Percentiles rank a stretch among this genome's conserved stretches.
These are phyloP conservation scores for Vinca minor DNA, from an alignment of 257 asterid species.

Conservation along the genomic window DNA sequence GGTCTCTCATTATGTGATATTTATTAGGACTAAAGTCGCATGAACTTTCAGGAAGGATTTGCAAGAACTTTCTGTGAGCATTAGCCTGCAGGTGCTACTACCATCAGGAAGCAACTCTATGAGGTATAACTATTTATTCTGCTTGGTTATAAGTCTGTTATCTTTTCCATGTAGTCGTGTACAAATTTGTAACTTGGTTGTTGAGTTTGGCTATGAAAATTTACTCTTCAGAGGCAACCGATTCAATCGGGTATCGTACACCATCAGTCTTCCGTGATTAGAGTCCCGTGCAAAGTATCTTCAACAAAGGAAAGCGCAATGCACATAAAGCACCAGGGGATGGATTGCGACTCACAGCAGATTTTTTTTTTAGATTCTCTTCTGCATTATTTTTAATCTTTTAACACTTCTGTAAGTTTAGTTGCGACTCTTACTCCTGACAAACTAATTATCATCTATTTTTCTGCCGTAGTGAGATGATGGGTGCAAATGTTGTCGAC, in stretches of 20 bases:
- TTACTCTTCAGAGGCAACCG: not conserved
- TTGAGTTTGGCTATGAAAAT: not conserved
- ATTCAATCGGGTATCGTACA: not conserved
- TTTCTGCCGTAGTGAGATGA: slow-evolving; percentile 60
- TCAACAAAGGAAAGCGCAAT: slow-evolving; percentile 86
- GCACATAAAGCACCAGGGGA: slow-evolving; percentile 70
- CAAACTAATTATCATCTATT: slow-evolving; percentile 10
- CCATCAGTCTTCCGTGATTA: slow-evolving; percentile 24
- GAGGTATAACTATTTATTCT: no score
- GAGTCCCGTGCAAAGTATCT: slow-evolving; percentile 78
- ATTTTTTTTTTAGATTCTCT: slow-evolving; percentile 17
- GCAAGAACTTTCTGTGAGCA: no score
- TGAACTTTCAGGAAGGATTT: no score
- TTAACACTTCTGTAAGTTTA: not conserved
- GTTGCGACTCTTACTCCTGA: slow-evolving; percentile 6
- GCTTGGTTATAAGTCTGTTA: no score
- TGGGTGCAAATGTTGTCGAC: slow-evolving; percentile 69
- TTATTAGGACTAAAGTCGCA: no score
- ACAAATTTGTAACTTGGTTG: no score
- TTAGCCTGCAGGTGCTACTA: no score
- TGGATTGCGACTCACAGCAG: slow-evolving; percentile 60
- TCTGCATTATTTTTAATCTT: not conserved
- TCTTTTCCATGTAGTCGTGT: no score
- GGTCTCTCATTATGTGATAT: no score
- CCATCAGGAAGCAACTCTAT: no score